Evolutionary conservation across 495 filamentous ascomycete species (phyloP).

Genomic region (Gamarada debralockiae): DNA sequence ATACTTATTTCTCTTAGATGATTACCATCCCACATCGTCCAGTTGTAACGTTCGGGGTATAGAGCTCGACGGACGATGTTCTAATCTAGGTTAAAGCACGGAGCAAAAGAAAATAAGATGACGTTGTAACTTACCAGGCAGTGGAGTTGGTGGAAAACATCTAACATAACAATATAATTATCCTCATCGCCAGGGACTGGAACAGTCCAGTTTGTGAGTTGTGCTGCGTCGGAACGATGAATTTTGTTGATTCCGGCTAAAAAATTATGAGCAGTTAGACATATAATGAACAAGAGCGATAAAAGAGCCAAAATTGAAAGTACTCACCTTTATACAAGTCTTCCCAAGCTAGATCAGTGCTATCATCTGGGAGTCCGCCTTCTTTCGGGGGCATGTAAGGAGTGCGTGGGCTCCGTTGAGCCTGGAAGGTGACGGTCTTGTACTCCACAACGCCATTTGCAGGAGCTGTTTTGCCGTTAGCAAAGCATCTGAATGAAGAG

Average conservation of each 20-base stretch:
- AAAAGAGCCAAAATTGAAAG: background rate
- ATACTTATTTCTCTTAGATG: no score
- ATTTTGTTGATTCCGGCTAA: background rate
- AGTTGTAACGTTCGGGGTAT: no score
- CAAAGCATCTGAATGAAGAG: no score
- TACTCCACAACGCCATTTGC: background rate
- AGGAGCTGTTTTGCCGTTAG: background rate
- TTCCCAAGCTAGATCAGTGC: background rate
- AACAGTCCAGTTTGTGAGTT: background rate
- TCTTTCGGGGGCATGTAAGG: no score
- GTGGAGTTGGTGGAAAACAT: constrained; percentile 50
- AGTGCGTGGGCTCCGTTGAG: background rate
- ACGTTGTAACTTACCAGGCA: constrained; percentile 29
- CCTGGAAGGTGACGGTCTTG: background rate
- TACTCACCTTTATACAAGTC: background rate
- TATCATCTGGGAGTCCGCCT: constrained; percentile 1
- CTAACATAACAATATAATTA: constrained; percentile 30
- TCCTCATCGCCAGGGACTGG: constrained; percentile 4
- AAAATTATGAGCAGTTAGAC: background rate
- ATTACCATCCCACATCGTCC: no score
- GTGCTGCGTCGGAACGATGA: background rate
- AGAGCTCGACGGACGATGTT: no score
- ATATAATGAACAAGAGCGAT: background rate
- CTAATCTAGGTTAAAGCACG: no score
- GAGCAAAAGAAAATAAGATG: no score